phyloP scores from a whole-genome alignment of 2,329 filamentous ascomycete species.

The Claviceps purpurea region DNA sequence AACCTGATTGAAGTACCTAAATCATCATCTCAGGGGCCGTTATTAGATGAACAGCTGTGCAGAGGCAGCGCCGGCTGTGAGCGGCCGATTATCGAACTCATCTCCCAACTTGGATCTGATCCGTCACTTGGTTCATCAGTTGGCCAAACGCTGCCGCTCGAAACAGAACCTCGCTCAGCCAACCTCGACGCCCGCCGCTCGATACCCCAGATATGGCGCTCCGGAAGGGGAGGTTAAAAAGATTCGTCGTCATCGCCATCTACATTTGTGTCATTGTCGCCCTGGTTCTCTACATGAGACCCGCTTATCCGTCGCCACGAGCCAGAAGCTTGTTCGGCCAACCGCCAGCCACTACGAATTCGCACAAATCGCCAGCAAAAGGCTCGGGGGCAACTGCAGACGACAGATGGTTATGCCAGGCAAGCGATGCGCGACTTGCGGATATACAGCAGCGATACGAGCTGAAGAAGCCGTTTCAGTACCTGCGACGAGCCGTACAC shows the following conservation, averaged over 20 bases:
- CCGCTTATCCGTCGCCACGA: neutral
- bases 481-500: conserved; percentile 39
- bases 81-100: too few species aligned
- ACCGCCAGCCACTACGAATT: too few species aligned
- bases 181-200: neutral
- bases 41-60: too few species aligned
- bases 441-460: conserved; percentile 23
- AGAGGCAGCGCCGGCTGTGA: too few species aligned
- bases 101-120: too few species aligned
- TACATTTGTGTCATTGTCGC: neutral
- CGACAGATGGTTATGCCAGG: neutral
- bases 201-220: neutral
- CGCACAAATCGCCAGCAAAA: neutral
- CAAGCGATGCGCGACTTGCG: neutral
- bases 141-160: neutral
- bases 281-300: neutral
- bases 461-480: conserved; percentile 37
- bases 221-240: neutral
- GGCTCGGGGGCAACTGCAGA: neutral
- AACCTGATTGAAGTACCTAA: too few species aligned
- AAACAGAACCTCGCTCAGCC: neutral
- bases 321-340: too few species aligned
- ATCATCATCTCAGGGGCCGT: too few species aligned
- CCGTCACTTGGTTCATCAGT: too few species aligned
- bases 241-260: neutral